Base-by-base conservation (phyloP, 345 rosid species). In the Aquilaria malaccensis region DNA sequence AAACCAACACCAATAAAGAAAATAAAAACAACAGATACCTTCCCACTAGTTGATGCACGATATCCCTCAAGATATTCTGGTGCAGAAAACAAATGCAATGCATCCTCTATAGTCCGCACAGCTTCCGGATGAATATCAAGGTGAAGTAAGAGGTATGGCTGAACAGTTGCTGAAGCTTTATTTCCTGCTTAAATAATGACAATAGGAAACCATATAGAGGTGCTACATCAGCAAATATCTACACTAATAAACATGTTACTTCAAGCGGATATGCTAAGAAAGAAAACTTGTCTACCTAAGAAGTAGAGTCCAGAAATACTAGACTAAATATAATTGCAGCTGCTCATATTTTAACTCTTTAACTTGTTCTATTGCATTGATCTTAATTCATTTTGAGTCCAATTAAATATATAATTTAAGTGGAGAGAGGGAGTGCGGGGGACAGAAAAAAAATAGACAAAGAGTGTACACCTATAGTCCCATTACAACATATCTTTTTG, bases 11-110 rank as follows among this genome's bases (percentile, higher is more conserved):
- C 48, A 64, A 14, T 61, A 37, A 45, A 60, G 43, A 57, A 10
- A 11, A 45, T 6, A 59, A n/a, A 58, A 29, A 45, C 64, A 14
- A 60, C 43, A 63, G 30, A 60, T 80, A 94, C 99, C 95, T 86
- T 94, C 69, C 95, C 96, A 69, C 84, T 74, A 30, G 77, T 80
- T 2, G 92, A 79, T 67, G 98, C 69, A 45, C 86, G 84, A 63
- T 90, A 94, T 22, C 89, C 99, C 75, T 94, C 97, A 1, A 94
- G 89, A 72, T 86, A 76, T 81, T 90, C 97, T 14, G 84, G 79
- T 45, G 84, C 81, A 60, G 90, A 83, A 67, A 80, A 89, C 74
- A 89, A 74, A 74, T 48, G 93, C 76, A 94, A 85, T 2, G 96
- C 99, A 72, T 88, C 83, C 81, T 88, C 93, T 53, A 94, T 86